Conservation (phyloP, 108 stramenopile genomes). For the Skeletonema grethae region DNA sequence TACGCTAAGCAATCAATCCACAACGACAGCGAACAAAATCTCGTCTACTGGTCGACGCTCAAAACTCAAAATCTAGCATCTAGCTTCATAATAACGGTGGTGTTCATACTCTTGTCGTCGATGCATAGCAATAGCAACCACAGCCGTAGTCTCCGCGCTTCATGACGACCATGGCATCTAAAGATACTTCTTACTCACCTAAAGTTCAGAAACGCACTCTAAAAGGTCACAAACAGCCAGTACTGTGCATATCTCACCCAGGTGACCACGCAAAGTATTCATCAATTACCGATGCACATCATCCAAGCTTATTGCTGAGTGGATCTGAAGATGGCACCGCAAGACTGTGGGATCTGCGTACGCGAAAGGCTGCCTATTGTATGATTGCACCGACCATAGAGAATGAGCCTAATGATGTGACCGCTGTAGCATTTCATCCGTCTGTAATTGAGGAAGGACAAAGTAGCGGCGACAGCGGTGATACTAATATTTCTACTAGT, state of each 20-base stretch:
- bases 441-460: constrained; percentile 5
- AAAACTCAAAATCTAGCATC: too few species aligned
- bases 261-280: constrained; percentile 15
- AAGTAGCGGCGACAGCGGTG: constrained; percentile 11
- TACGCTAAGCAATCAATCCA: too few species aligned
- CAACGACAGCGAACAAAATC: too few species aligned
- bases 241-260: constrained; percentile 46
- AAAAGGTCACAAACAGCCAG: constrained; percentile 40
- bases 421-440: constrained; percentile 68
- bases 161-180: constrained; percentile 3
- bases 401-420: constrained; percentile 42
- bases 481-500: background rate
- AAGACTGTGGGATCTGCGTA: constrained; percentile 78
- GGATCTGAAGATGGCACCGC: constrained; percentile 85
- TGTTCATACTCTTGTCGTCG: too few species aligned
- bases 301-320: constrained; percentile 59
- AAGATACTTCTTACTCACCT: constrained; percentile 6
- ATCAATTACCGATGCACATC: background rate
- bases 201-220: constrained; percentile 40
- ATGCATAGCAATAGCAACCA: too few species aligned
- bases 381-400: constrained; percentile 35
- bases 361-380: constrained; percentile 45
- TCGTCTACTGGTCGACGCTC: too few species aligned
- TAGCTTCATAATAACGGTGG: too few species aligned
- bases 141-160: background rate